Evolutionary conservation across 192 early-diverging fungal genomes (phyloP), one percentile per base, ranked within the genome.

Genomic region (Cladochytrium replicatum): DNA sequence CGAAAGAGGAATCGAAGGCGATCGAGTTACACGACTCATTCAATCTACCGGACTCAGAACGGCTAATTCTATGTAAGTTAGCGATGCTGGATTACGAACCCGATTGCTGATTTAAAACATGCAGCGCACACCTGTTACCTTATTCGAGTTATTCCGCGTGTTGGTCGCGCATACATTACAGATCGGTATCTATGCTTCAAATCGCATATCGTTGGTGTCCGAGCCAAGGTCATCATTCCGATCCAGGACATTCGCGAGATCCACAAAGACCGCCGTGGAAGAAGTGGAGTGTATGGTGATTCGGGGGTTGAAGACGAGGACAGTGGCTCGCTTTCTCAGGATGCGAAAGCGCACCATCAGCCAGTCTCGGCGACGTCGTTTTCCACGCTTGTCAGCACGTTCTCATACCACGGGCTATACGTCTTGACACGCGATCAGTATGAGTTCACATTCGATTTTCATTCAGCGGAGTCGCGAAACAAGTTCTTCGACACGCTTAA

Each of bases 91-190:
- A n/a, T n/a, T n/a, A n/a, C n/a, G n/a, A n/a, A n/a, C n/a, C n/a
- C n/a, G n/a, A n/a, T n/a, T n/a, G n/a, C n/a, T n/a, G n/a, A n/a
- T n/a, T n/a, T 2, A n/a, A n/a, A 13, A 27, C 24, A 31, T 38
- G 5, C 25, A 75, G 66, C 77, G 1, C 72, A 66, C 41, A 52
- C 63, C 9, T 73, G 72, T 24, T 80, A 61, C 15, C 50, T 81
- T 5, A 40, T 72, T 26, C 58, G 68, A 7, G 58, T 64, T 24
- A 11, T 83, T 13, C 82, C 81, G 3, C 58, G 67, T 15, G 72
- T 75, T 32, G 82, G 82, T 21, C 66, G 67, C 43, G 37, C 83
- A 0, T 84, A 83, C 46, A 58, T 84, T 7, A 79, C 82, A 0
- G 61, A 55, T 15, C 67, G 77, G 44, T 74, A 81, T 39, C 25